These are phyloP conservation scores for Claviceps digitariae DNA, from an alignment of 2,329 filamentous ascomycete species.

Conservation along the genomic window DNA sequence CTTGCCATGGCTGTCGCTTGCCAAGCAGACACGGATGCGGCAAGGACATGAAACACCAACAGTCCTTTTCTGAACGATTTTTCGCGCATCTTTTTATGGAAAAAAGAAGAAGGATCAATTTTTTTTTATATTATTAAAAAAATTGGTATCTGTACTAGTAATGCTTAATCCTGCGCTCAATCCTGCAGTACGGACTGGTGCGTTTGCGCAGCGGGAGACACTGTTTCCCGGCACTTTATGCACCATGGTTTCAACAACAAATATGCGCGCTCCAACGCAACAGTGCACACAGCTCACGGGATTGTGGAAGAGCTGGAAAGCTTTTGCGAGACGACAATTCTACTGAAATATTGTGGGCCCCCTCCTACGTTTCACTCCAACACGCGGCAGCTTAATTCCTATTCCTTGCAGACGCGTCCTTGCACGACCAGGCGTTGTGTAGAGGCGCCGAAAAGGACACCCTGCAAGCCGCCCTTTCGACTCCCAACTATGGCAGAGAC, in stretches of 20 bases:
- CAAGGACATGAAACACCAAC: neutral
- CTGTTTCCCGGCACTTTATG: neutral
- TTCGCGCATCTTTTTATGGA: too few species aligned
- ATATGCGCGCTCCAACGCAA: too few species aligned
- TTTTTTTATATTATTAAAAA: neutral
- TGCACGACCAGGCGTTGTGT: too few species aligned
- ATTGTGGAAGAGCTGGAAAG: too few species aligned
- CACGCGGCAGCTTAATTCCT: too few species aligned
- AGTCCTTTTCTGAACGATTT: neutral
- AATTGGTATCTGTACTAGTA: neutral
- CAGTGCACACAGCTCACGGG: too few species aligned
- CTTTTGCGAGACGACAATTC: too few species aligned
- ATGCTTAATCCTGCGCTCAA: slow-evolving; percentile 1
- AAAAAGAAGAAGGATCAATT: neutral
- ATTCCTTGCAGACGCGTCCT: too few species aligned
- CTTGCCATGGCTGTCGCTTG: slow-evolving; percentile 41
- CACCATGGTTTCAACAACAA: neutral
- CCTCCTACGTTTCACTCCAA: too few species aligned
- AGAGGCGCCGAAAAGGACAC: too few species aligned
- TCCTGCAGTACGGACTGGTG: neutral
- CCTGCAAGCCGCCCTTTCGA: too few species aligned
- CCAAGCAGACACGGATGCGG: slow-evolving; percentile 25
- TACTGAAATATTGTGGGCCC: too few species aligned
- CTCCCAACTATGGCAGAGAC: neutral
- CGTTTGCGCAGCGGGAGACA: neutral